Conservation (phyloP, 208 protist genomes). For the Spironucleus salmonicida region DNA sequence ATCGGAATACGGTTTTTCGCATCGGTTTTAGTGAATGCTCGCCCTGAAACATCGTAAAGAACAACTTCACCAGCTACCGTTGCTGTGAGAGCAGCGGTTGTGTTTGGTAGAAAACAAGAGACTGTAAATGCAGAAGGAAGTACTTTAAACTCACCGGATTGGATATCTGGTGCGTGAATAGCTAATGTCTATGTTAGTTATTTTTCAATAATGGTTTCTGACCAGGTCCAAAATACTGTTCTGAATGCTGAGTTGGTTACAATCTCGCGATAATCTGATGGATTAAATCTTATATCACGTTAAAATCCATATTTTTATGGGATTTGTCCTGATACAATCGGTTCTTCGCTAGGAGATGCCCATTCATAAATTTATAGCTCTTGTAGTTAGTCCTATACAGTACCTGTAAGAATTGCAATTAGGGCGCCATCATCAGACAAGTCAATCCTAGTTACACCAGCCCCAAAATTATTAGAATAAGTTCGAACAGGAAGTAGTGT, state of each 20-base stretch:
- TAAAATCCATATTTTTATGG: not conserved
- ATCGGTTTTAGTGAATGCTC: not conserved
- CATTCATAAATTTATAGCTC: slow-evolving; percentile 16
- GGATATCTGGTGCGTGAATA: slow-evolving; percentile 3
- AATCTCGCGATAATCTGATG: slow-evolving; percentile 12
- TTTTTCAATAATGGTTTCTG: not conserved
- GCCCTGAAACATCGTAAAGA: slow-evolving; percentile 19
- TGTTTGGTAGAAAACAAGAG: slow-evolving; percentile 12
- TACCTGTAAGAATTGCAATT: slow-evolving; percentile 4
- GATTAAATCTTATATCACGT: slow-evolving; percentile 23
- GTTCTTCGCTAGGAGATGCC: not conserved
- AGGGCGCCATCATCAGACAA: slow-evolving; percentile 22
- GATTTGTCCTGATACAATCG: not conserved
- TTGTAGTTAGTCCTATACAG: not conserved
- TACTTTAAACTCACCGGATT: not conserved
- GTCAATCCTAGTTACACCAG: not conserved
- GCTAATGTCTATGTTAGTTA: not conserved
- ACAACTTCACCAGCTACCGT: slow-evolving; percentile 21
- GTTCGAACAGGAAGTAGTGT: slow-evolving; percentile 9
- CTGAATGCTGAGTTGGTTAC: slow-evolving; percentile 19
- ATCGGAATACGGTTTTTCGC: not conserved
- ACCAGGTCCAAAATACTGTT: slow-evolving; percentile 19
- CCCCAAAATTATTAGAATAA: not conserved
- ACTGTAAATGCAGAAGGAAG: slow-evolving; percentile 20
- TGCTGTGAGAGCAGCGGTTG: slow-evolving; percentile 16